Evolutionary conservation across 2,329 filamentous ascomycete genomes (phyloP).

Genomic region (Sporothrix variecibatus): DNA sequence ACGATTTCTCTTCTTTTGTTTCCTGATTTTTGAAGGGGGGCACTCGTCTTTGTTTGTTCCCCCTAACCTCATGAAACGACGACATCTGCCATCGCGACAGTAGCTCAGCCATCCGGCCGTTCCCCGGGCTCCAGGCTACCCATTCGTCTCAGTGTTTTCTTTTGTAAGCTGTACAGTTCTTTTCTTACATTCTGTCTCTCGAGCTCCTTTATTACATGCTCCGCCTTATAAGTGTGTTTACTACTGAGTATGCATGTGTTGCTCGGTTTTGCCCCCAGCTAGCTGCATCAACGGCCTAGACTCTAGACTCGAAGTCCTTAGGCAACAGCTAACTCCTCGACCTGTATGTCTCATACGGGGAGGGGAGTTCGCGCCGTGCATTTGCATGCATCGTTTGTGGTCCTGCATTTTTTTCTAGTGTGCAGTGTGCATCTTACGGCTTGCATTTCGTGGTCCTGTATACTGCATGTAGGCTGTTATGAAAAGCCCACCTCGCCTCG

Average conservation of each 20-base stretch:
- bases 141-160: background rate
- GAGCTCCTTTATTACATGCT: background rate
- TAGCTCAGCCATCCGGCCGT: background rate
- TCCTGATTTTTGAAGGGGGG: background rate
- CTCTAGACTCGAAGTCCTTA: background rate
- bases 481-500: background rate
- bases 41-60: background rate
- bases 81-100: background rate
- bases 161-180: background rate
- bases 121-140: background rate
- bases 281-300: background rate
- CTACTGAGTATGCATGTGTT: background rate
- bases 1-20: background rate
- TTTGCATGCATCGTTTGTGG: background rate
- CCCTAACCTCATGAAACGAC: background rate
- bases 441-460: background rate
- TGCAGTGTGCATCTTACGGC: background rate
- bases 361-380: background rate
- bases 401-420: background rate
- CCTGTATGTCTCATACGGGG: conserved; percentile 1
- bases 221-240: background rate
- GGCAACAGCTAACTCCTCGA: background rate
- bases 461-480: background rate
- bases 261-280: background rate
- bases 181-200: background rate